Conservation (phyloP, 345 rosid genomes). For the Dipteronia dyeriana region DNA sequence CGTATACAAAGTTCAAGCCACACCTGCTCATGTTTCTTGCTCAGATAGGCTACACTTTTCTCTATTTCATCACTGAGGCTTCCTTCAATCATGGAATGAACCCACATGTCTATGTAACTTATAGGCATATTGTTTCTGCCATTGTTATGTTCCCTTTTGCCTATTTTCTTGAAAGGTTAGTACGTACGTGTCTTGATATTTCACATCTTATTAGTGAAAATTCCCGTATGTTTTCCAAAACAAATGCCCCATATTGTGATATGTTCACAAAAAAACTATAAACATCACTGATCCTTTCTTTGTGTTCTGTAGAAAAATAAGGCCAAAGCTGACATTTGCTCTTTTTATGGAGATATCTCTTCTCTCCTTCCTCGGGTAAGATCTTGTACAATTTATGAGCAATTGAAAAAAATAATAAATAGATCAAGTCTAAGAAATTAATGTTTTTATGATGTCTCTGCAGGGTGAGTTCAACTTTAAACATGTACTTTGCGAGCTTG, state of each 20-base stretch:
- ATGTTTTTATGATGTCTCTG: neutral
- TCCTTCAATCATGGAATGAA: conserved; percentile 74
- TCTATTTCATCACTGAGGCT: conserved; percentile 63
- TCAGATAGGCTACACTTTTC: conserved; percentile 54
- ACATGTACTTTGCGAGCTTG: conserved; percentile 61
- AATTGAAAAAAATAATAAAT: neutral
- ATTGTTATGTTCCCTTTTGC: conserved; percentile 57
- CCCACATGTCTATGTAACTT: conserved; percentile 69
- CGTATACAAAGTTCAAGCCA: conserved; percentile 43
- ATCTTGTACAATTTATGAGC: neutral
- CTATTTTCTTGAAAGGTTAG: conserved; percentile 56
- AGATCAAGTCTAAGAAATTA: neutral
- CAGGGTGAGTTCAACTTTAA: conserved; percentile 65
- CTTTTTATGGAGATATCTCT: conserved; percentile 62
- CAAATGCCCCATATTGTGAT: too few species aligned
- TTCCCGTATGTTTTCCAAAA: neutral
- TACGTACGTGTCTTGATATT: neutral
- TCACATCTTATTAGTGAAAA: neutral
- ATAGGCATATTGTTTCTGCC: conserved; percentile 54
- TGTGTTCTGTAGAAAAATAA: conserved; percentile 46
- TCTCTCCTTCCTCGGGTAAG: conserved; percentile 68
- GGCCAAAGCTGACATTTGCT: conserved; percentile 60
- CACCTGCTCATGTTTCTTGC: conserved; percentile 53
- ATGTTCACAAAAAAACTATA: too few species aligned
- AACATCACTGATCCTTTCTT: neutral